Evolutionary conservation across 208 protist species (phyloP).

Genomic region (Giardia muris): DNA sequence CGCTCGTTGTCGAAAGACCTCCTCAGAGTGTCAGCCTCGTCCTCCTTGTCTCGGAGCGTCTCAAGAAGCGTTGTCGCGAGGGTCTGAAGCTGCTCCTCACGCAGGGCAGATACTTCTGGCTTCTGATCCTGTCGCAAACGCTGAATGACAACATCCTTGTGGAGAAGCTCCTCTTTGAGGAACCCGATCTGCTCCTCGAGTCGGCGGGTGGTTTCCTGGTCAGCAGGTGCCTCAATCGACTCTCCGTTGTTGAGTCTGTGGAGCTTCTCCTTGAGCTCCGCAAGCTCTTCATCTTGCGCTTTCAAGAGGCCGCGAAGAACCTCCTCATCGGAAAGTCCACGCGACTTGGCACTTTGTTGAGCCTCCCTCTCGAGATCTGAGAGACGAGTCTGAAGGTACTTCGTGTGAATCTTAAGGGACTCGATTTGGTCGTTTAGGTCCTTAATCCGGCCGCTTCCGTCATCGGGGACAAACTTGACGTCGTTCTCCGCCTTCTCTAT

Average conservation of each 20-base stretch:
- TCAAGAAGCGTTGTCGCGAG: too few species aligned
- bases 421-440: background rate
- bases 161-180: too few species aligned
- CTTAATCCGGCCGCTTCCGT: background rate
- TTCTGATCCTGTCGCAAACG: too few species aligned
- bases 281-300: background rate
- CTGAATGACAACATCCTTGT: too few species aligned
- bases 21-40: too few species aligned
- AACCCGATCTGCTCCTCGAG: too few species aligned
- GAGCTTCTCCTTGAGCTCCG: background rate
- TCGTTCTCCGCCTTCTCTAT: background rate
- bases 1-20: too few species aligned
- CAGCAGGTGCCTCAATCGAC: background rate
- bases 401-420: background rate
- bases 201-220: background rate
- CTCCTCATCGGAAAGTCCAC: background rate
- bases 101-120: too few species aligned
- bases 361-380: background rate
- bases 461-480: background rate
- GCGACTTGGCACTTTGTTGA: background rate
- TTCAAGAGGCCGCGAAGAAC: background rate
- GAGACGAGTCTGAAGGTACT: background rate
- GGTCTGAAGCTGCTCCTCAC: too few species aligned
- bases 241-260: background rate
- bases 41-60: too few species aligned